Conservation (phyloP, 805 yeast genomes). For the Dipodascus geniculatus region DNA sequence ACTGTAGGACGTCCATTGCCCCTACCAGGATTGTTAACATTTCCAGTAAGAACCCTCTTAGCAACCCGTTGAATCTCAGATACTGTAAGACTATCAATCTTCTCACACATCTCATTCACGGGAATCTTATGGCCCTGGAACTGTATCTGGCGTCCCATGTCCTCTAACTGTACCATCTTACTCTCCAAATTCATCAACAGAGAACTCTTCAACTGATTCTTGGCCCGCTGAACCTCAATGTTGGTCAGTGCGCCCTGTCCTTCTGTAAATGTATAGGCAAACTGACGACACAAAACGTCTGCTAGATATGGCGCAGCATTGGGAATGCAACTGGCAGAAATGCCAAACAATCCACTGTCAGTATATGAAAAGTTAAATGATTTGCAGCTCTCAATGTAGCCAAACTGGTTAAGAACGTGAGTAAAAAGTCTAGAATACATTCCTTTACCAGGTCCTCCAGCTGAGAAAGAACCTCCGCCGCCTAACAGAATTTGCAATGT, state of each 20-base stretch:
- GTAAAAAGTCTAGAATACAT: slow-evolving; percentile 94
- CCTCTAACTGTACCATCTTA: slow-evolving; percentile 88
- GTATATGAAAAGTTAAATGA: slow-evolving; percentile 84
- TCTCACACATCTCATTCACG: slow-evolving; percentile 67
- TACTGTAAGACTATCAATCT: slow-evolving; percentile 57
- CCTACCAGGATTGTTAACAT: slow-evolving; percentile 33
- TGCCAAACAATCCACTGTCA: slow-evolving; percentile 86
- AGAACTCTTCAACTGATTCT: slow-evolving; percentile 80
- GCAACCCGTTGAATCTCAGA: slow-evolving; percentile 67
- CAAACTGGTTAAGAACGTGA: slow-evolving; percentile 80
- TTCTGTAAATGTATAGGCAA: slow-evolving; percentile 37
- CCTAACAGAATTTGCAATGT: slow-evolving; percentile 83
- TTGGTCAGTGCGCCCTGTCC: slow-evolving; percentile 54
- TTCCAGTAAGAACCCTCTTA: slow-evolving; percentile 58
- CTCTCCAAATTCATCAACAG: slow-evolving; percentile 88
- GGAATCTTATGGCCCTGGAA: slow-evolving; percentile 66
- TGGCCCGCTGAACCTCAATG: slow-evolving; percentile 76
- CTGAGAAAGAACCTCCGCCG: slow-evolving; percentile 95
- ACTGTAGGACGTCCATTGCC: slow-evolving; percentile 67
- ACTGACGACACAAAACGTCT: slow-evolving; percentile 61
- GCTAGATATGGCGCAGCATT: slow-evolving; percentile 77
- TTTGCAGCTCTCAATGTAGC: slow-evolving; percentile 79
- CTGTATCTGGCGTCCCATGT: slow-evolving; percentile 89
- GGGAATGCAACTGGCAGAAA: slow-evolving; percentile 74
- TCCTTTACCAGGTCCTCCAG: slow-evolving; percentile 99